Base-by-base conservation (phyloP, 352 stramenopile genomes). In the Globisporangium ultimum region DNA sequence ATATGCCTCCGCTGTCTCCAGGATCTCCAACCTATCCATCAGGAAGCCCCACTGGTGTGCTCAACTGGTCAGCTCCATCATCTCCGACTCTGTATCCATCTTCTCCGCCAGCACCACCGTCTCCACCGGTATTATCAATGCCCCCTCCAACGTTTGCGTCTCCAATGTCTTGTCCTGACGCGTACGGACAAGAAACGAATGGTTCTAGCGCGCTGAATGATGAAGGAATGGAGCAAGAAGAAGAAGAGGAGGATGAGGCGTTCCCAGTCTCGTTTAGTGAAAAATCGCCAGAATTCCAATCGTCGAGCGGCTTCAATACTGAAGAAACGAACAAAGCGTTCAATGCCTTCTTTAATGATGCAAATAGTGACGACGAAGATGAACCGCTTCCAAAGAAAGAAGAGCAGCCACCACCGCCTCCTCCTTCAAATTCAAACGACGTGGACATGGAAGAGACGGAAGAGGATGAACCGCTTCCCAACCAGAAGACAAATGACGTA, bases 311-410 rank as follows among this genome's bases (percentile, higher is more conserved):
- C 9, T 93, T 88, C 60, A 87, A 87, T 53, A 72, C 72, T 0
- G 66, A 74, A 52, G 80, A 80, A 20, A 90, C 80, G 34, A 84
- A 71, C 34, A 77, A 89, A 48, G 80, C 81, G 18, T 84, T 88
- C 40, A 85, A 74, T n/a, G 82, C 81, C 2, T 89, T 93, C 55
- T 78, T 93, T 43, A 70, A 88, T 14, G 74, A 88, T 52, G 77
- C 71, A 20, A 84, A 71, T 48, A 83, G 71, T 3, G 53, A 63
- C 60, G 74, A 87, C 60, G 80, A 89, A 62, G 80, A 89, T 48
- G 80, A 89, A 42, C 80, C 80, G 0, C 66, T 89, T 32, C 78
- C 78, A 9, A 68, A 60, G 6, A 46, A 74, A 71, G 62, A 67
- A 11, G 46, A 51, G 15, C 53, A 50, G 20, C 21, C 40, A 15